Evolutionary conservation across 208 protist species (phyloP), one percentile per base, ranked within the genome.

Genomic region (Acanthamoeba sp.): DNA sequence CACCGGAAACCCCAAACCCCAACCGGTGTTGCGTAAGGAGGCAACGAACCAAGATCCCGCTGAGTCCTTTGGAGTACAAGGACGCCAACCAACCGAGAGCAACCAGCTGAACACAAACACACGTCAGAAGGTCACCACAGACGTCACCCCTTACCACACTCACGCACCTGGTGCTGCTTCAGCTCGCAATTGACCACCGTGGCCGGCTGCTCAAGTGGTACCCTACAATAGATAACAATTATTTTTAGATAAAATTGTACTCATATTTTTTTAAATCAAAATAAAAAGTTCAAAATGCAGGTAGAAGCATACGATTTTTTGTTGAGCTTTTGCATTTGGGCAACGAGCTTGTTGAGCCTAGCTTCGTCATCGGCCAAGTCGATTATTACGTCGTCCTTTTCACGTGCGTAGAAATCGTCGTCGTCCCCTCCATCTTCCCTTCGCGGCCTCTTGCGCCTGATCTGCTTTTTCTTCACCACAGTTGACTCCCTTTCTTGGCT

Each of bases 41-140:
- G 12, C 45, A 1, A 50, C 45, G 20, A 38, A 96, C 98, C n/a
- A 99, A 95, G 69, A 99, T 99, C 59, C 97, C 98, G 36, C 98
- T 98, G 95, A 97, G 97, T 32, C 97, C 95, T 22, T 96, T 32
- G 18, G 64, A 97, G 94, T 98, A 99, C 94, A 96, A 95, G n/a
- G 97, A 95, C 9, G 98, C 89, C 34, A 99, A 91, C 95, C 98
- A 99, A 91, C 99, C 98, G 22, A 99, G 98, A 14, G 99, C 99
- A 42, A 98, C 97, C 22, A 99, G 71, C 96, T 99, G 99, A 50
- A 20, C 12, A 7, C 45, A 14, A 48, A 50, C 45, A 50, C 45
- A 7, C 12, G 9, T 6, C 12, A 1, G 45, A 50, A 14, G 9
- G 5, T 10, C 0, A 14, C 99, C 99, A 32, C 73, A 6, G 7